These are phyloP conservation scores for Chlorella variabilis DNA, from an alignment of 163 green algal genomes.

Conservation along the genomic window DNA sequence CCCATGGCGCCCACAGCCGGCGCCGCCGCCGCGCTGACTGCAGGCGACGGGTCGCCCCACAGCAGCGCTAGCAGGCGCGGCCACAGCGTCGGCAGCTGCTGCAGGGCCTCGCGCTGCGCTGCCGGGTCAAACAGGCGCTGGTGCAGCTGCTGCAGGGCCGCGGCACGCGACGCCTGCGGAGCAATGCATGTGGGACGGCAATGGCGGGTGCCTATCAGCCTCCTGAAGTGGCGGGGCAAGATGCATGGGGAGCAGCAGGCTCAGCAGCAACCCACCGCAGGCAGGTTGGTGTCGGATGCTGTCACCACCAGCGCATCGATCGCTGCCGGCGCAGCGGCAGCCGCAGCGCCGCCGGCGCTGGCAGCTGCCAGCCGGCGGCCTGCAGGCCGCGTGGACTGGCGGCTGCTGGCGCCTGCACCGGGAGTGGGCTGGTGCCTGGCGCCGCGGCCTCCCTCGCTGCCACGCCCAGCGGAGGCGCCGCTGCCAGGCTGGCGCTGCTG, in stretches of 20 bases:
- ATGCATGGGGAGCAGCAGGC: too few species aligned
- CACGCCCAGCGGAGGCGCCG: too few species aligned
- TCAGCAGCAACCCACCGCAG: background rate
- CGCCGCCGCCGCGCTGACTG: conserved; percentile 37
- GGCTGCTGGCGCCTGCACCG: background rate
- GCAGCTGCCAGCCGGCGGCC: too few species aligned
- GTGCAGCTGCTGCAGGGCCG: conserved; percentile 28
- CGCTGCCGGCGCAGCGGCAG: too few species aligned
- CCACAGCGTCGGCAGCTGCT: conserved; percentile 45
- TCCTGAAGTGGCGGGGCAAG: background rate
- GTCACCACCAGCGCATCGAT: too few species aligned
- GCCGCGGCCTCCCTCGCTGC: too few species aligned
- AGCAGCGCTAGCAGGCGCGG: conserved; percentile 45
- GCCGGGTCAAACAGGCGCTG: conserved; percentile 20
- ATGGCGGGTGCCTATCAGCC: too few species aligned
- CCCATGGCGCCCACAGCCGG: conserved; percentile 51
- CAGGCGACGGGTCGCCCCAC: conserved; percentile 24
- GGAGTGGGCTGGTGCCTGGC: background rate
- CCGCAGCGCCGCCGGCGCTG: too few species aligned
- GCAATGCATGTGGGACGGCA: too few species aligned
- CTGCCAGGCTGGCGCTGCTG: too few species aligned
- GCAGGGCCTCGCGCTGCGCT: conserved; percentile 9
- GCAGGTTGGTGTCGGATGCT: background rate
- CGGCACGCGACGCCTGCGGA: conserved; percentile 21
- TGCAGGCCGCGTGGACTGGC: too few species aligned